phyloP scores from a whole-genome alignment of 2,329 filamentous ascomycete genomes.

The Fusarium illudens region DNA sequence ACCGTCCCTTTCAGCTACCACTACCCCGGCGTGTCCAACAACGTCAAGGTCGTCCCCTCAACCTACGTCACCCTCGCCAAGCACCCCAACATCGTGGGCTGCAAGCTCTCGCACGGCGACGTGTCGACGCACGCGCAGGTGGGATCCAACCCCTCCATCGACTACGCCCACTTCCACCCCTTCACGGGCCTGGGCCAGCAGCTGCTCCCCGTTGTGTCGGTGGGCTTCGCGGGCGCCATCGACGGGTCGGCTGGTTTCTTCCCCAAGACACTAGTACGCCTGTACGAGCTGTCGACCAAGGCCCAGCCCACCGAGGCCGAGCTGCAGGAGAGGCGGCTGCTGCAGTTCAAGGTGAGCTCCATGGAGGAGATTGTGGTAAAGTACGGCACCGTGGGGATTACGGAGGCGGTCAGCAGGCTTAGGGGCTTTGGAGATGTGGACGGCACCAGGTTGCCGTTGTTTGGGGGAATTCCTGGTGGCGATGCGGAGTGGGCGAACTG shows the following conservation, averaged over 20 bases:
- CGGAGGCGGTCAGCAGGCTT: conserved; percentile 68
- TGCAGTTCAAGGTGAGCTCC: conserved; percentile 69
- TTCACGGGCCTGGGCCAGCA: conserved; percentile 74
- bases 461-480: conserved; percentile 65
- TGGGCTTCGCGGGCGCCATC: conserved; percentile 68
- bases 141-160: conserved; percentile 65
- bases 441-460: conserved; percentile 66
- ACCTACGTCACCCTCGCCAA: conserved; percentile 65
- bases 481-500: conserved; percentile 65
- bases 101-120: conserved; percentile 74
- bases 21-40: conserved; percentile 74
- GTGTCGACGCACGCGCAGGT: conserved; percentile 71
- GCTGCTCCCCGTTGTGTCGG: conserved; percentile 65
- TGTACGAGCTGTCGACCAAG: conserved; percentile 59
- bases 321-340: conserved; percentile 58
- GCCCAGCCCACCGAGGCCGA: conserved; percentile 49
- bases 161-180: conserved; percentile 65
- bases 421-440: conserved; percentile 66
- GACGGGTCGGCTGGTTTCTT: conserved; percentile 71
- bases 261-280: conserved; percentile 66
- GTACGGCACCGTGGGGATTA: conserved; percentile 70
- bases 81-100: conserved; percentile 73
- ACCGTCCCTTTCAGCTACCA: conserved; percentile 58
- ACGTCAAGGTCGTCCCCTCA: conserved; percentile 65
- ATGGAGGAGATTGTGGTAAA: conserved; percentile 69